Conservation (phyloP, 202 grass and related monocot species). For the Musa balbisiana region DNA sequence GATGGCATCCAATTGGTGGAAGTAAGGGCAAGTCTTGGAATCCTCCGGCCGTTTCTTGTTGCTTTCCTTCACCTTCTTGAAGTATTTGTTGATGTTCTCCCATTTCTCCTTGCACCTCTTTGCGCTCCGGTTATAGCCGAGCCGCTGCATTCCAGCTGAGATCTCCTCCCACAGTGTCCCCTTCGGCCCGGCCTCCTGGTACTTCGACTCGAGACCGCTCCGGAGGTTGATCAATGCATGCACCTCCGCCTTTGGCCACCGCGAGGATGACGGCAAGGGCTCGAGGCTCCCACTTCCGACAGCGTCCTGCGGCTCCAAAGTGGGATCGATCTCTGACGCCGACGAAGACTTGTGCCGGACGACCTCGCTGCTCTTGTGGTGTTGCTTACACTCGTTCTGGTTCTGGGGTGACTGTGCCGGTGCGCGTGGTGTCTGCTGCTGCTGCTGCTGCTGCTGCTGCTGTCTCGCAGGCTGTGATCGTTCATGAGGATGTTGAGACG, state of each 20-base stretch:
- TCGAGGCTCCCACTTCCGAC: conserved; percentile 13
- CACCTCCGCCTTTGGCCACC: conserved; percentile 86
- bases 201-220: conserved; percentile 55
- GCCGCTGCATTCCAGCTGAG: conserved; percentile 51
- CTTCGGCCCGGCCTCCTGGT: conserved; percentile 65
- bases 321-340: conserved; percentile 36
- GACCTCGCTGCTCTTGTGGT: conserved; percentile 14
- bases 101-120: conserved; percentile 99
- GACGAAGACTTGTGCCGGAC: conserved; percentile 23
- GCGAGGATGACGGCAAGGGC: conserved; percentile 42
- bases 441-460: conserved; percentile 16
- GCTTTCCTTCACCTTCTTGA: conserved; percentile 96
- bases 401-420: too few species aligned
- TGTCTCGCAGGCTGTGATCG: conserved; percentile 9
- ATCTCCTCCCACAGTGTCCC: conserved; percentile 95
- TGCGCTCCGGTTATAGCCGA: conserved; percentile 72
- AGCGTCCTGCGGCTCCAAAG: conserved; percentile 17
- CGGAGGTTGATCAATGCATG: conserved; percentile 76
- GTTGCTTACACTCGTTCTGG: background rate
- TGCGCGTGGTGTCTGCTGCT: background rate
- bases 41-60: conserved; percentile 85
- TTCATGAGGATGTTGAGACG: conserved; percentile 26
- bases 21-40: conserved; percentile 89
- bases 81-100: conserved; percentile 99
- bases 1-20: conserved; percentile 76